These are phyloP conservation scores for Pseudonectria buxi DNA, from an alignment of 2,329 filamentous ascomycete genomes.

Conservation along the genomic window DNA sequence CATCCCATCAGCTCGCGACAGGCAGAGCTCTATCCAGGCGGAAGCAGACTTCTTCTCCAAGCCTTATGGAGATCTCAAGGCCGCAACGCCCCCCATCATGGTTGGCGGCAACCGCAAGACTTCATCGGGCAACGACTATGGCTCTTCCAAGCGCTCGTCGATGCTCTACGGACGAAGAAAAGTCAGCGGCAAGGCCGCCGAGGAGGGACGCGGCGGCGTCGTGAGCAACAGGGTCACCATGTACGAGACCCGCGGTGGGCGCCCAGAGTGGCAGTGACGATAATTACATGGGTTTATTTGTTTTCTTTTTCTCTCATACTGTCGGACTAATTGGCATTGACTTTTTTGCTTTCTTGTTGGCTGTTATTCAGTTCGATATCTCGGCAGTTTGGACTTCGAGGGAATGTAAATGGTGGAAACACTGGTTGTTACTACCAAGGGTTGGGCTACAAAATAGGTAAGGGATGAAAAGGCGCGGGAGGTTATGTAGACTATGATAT, in stretches of 20 bases:
- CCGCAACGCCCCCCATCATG: slow-evolving; percentile 47
- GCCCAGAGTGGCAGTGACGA: slow-evolving; percentile 1
- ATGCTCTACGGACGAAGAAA: slow-evolving; percentile 43
- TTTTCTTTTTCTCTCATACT: slow-evolving; percentile 10
- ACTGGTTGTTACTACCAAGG: too few species aligned
- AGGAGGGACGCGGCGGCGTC: slow-evolving; percentile 55
- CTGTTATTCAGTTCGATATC: too few species aligned
- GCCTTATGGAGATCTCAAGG: slow-evolving; percentile 52
- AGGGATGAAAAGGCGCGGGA: too few species aligned
- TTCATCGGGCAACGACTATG: slow-evolving; percentile 53
- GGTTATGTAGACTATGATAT: too few species aligned
- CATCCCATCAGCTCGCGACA: slow-evolving; percentile 18
- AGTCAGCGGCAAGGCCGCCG: slow-evolving; percentile 66
- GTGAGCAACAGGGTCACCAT: slow-evolving; percentile 18
- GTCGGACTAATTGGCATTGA: slow-evolving; percentile 9
- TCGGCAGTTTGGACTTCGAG: slow-evolving; percentile 59
- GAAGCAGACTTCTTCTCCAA: slow-evolving; percentile 46
- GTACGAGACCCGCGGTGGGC: slow-evolving; percentile 4
- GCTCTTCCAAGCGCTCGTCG: slow-evolving; percentile 24
- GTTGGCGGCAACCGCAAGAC: slow-evolving; percentile 46
- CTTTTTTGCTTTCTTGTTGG: slow-evolving; percentile 49
- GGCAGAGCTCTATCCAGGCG: slow-evolving; percentile 40
- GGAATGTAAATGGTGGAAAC: too few species aligned
- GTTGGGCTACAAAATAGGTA: too few species aligned
- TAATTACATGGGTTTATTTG: slow-evolving; percentile 1